A percentile compares a stretch with the other conserved stretches of the same genome.
Evolutionary conservation across 2,329 filamentous ascomycete species (phyloP).

Genomic region (Aureobasidium sp.): DNA sequence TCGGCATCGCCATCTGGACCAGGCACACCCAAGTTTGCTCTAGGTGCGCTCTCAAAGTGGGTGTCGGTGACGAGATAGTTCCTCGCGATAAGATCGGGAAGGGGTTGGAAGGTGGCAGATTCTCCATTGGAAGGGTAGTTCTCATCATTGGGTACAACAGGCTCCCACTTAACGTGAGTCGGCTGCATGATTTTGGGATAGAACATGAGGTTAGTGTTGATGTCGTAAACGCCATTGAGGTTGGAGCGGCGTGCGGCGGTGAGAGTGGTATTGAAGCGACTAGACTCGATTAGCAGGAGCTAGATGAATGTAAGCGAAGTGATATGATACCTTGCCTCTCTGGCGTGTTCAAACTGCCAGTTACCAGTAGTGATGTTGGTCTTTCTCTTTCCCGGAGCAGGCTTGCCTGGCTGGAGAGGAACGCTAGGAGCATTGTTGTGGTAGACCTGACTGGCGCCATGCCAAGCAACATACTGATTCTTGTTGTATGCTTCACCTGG

Average conservation of each 20-base stretch:
- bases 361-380: constrained; percentile 88
- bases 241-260: constrained; percentile 60
- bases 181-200: constrained; percentile 85
- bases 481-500: constrained; percentile 90
- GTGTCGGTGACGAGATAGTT: constrained; percentile 57
- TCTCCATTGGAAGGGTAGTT: constrained; percentile 17
- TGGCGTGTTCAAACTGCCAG: constrained; percentile 93
- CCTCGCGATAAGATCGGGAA: constrained; percentile 49
- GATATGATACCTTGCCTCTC: constrained; percentile 66
- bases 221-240: constrained; percentile 74
- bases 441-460: constrained; percentile 92
- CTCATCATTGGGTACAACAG: constrained; percentile 40
- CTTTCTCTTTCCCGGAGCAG: constrained; percentile 65
- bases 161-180: constrained; percentile 74
- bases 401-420: constrained; percentile 67
- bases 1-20: constrained; percentile 45
- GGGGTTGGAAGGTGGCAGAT: constrained; percentile 38
- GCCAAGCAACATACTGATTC: constrained; percentile 98
- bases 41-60: constrained; percentile 48
- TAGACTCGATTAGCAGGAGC: constrained; percentile 31
- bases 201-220: constrained; percentile 87
- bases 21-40: constrained; percentile 50
- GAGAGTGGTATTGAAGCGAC: constrained; percentile 75
- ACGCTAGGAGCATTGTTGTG: constrained; percentile 66
- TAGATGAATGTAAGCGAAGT: constrained; percentile 13